These are phyloP conservation scores for Mycena capillaripes DNA, from an alignment of 768 basidiomycete species.

Conservation along the genomic window DNA sequence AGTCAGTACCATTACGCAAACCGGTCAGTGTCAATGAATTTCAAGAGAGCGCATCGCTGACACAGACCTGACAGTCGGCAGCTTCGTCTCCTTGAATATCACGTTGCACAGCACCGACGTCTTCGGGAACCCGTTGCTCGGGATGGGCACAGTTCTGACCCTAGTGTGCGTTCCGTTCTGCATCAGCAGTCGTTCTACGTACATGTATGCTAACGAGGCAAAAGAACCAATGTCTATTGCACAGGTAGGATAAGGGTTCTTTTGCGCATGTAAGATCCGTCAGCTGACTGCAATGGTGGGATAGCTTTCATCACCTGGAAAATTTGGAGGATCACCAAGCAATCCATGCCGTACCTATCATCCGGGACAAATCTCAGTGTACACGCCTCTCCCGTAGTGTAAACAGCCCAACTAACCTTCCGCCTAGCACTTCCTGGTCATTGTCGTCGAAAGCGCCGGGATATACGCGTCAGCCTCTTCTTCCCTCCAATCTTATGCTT, in stretches of 20 bases:
- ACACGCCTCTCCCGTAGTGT: too few species aligned
- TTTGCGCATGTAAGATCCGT: too few species aligned
- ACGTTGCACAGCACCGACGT: not conserved
- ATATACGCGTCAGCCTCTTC: slow-evolving; percentile 17
- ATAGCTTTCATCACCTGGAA: slow-evolving; percentile 18
- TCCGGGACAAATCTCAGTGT: slow-evolving; percentile 16
- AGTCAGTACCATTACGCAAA: not conserved
- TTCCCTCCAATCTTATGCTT: too few species aligned
- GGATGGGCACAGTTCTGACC: not conserved
- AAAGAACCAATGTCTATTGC: slow-evolving; percentile 23
- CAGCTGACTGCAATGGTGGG: not conserved
- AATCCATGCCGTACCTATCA: not conserved
- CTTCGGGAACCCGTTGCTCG: not conserved
- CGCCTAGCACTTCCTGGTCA: slow-evolving; percentile 23
- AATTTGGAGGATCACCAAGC: slow-evolving; percentile 14
- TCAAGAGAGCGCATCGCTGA: not conserved
- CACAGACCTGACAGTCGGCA: not conserved
- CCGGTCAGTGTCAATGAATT: not conserved
- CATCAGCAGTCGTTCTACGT: too few species aligned
- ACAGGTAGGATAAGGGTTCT: not conserved
- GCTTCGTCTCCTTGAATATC: not conserved
- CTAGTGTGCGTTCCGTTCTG: not conserved
- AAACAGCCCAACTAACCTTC: not conserved
- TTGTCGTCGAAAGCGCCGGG: slow-evolving; percentile 27
- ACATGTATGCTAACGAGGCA: not conserved